phyloP scores from a whole-genome alignment of 2,329 filamentous ascomycete species.

The Arthroderma sp. region DNA sequence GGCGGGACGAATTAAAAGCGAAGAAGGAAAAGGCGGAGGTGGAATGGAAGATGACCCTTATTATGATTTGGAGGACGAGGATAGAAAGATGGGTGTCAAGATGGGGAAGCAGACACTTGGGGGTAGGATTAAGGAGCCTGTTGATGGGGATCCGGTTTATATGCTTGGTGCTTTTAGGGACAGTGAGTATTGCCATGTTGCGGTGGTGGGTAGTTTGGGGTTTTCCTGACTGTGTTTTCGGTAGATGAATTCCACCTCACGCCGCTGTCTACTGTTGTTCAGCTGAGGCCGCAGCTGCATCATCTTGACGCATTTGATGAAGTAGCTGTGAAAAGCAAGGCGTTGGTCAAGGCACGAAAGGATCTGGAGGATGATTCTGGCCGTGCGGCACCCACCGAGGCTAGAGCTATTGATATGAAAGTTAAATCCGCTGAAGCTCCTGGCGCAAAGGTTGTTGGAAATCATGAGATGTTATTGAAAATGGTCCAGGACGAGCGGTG shows the following conservation, averaged over 20 bases:
- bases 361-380: slow-evolving; percentile 32
- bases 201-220: not conserved
- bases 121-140: slow-evolving; percentile 59
- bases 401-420: slow-evolving; percentile 72
- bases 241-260: slow-evolving; percentile 74
- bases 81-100: slow-evolving; percentile 35
- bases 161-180: slow-evolving; percentile 87
- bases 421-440: slow-evolving; percentile 65
- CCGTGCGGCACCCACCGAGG: slow-evolving; percentile 37
- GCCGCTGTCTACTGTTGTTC: slow-evolving; percentile 66
- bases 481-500: slow-evolving; percentile 71
- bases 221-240: not conserved
- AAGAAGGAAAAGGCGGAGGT: slow-evolving; percentile 10
- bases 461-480: slow-evolving; percentile 65
- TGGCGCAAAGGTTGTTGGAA: slow-evolving; percentile 49
- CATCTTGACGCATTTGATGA: slow-evolving; percentile 79
- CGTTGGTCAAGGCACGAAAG: slow-evolving; percentile 22
- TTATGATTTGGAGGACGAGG: slow-evolving; percentile 11
- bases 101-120: slow-evolving; percentile 72
- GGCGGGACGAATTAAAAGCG: slow-evolving; percentile 9
- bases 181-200: slow-evolving; percentile 39
- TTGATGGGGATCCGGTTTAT: slow-evolving; percentile 60
- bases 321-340: slow-evolving; percentile 31
- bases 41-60: not conserved
- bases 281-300: slow-evolving; percentile 82